These are phyloP conservation scores for Calonectria hongkongensis DNA, from an alignment of 2,329 filamentous ascomycete genomes.

Conservation along the genomic window DNA sequence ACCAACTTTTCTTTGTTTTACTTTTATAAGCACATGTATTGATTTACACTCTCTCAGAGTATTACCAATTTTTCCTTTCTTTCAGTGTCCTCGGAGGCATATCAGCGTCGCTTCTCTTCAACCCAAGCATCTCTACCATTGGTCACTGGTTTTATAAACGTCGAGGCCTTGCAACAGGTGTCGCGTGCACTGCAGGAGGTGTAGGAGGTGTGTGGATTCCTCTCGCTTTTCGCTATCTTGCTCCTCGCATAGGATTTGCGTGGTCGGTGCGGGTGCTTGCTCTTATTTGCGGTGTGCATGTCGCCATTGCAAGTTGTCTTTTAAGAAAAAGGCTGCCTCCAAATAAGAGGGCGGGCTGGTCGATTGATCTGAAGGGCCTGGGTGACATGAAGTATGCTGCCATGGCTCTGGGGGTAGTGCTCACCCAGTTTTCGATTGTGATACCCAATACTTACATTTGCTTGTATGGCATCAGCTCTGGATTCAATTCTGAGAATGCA, in stretches of 20 bases:
- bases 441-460: constrained; percentile 82
- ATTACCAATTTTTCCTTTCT: constrained; percentile 83
- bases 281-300: not conserved
- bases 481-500: constrained; percentile 71
- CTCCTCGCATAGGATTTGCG: constrained; percentile 4
- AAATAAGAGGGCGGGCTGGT: constrained; percentile 63
- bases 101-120: constrained; percentile 81
- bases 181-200: constrained; percentile 68
- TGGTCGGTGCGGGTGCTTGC: constrained; percentile 13
- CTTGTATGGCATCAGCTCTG: constrained; percentile 72
- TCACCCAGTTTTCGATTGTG: constrained; percentile 75
- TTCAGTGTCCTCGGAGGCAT: constrained; percentile 81
- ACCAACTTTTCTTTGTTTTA: not conserved
- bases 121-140: constrained; percentile 79
- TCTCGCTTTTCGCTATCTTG: not conserved
- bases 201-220: constrained; percentile 18
- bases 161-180: constrained; percentile 81
- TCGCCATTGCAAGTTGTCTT: not conserved
- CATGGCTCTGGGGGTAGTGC: constrained; percentile 72
- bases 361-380: constrained; percentile 72
- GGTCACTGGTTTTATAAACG: constrained; percentile 81
- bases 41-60: constrained; percentile 61
- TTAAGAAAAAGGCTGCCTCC: constrained; percentile 57
- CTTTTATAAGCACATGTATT: not conserved
- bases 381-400: constrained; percentile 69